Conservation (phyloP, 352 stramenopile species). For the Globisporangium orthogonon region DNA sequence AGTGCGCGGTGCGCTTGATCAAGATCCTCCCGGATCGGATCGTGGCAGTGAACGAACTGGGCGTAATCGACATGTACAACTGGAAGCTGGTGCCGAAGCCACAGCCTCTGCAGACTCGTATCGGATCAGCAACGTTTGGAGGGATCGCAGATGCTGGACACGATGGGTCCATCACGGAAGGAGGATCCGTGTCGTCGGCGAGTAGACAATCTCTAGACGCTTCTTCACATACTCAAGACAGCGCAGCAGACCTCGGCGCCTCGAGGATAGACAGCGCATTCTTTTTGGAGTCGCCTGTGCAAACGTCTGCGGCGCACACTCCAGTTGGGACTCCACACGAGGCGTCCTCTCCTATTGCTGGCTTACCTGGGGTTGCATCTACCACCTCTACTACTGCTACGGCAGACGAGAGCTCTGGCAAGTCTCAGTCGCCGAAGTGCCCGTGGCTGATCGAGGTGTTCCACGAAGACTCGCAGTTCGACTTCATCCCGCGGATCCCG, state of each 20-base stretch:
- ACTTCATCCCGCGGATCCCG: conserved; percentile 73
- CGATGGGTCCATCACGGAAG: not conserved
- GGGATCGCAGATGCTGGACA: not conserved
- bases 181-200: not conserved
- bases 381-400: not conserved
- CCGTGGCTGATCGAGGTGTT: conserved; percentile 66
- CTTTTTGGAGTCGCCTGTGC: conserved; percentile 2
- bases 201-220: not conserved
- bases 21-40: conserved; percentile 75
- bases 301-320: not conserved
- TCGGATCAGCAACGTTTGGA: not conserved
- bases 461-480: conserved; percentile 71
- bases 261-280: not conserved
- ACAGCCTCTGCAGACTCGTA: conserved; percentile 5
- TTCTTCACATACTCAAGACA: not conserved
- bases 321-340: conserved; percentile 4
- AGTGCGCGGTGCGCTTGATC: conserved; percentile 48
- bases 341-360: not conserved
- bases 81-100: conserved; percentile 75
- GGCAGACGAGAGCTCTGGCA: conserved; percentile 3
- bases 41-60: conserved; percentile 76
- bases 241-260: not conserved
- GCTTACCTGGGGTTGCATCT: too few species aligned
- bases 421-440: conserved; percentile 18
- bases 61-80: conserved; percentile 81